phyloP scores from a whole-genome alignment of 2,329 filamentous ascomycete species.

The Geosmithia morbida region DNA sequence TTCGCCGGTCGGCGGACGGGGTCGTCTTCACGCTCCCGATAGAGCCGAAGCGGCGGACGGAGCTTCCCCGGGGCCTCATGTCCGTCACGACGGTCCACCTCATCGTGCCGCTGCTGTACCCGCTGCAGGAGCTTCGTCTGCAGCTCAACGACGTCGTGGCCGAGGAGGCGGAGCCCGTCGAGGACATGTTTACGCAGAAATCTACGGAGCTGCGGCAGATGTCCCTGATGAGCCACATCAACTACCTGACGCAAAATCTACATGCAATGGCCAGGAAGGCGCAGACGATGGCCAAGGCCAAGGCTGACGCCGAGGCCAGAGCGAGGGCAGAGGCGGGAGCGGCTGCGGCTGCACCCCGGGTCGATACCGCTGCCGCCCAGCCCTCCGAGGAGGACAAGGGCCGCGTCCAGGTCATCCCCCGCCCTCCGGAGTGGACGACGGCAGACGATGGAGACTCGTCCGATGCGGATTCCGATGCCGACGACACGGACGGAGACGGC shows the following conservation, averaged over 20 bases:
- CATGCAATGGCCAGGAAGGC: slow-evolving; percentile 48
- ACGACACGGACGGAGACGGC: slow-evolving; percentile 24
- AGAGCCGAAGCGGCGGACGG: slow-evolving; percentile 44
- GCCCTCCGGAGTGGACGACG: slow-evolving; percentile 60
- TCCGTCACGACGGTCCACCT: slow-evolving; percentile 50
- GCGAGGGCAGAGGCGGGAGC: background rate
- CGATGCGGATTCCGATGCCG: slow-evolving; percentile 24
- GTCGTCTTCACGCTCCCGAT: slow-evolving; percentile 57
- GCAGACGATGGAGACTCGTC: slow-evolving; percentile 9
- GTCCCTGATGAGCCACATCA: slow-evolving; percentile 59
- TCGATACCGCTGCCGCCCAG: background rate
- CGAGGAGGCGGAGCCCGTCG: slow-evolving; percentile 44
- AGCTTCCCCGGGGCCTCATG: slow-evolving; percentile 47
- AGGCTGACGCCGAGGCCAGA: slow-evolving; percentile 1
- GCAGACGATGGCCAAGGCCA: slow-evolving; percentile 8
- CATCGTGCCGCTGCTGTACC: slow-evolving; percentile 57
- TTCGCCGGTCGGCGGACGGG: slow-evolving; percentile 55
- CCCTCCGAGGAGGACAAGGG: slow-evolving; percentile 30
- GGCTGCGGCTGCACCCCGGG: slow-evolving; percentile 3
- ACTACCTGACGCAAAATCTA: slow-evolving; percentile 60
- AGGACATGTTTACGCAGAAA: slow-evolving; percentile 49
- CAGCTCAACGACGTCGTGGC: slow-evolving; percentile 50
- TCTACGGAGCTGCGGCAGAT: slow-evolving; percentile 40
- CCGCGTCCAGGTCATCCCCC: slow-evolving; percentile 58
- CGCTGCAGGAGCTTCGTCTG: slow-evolving; percentile 51